Conservation (phyloP, 179 eudicot species). For the Silene vulgaris region DNA sequence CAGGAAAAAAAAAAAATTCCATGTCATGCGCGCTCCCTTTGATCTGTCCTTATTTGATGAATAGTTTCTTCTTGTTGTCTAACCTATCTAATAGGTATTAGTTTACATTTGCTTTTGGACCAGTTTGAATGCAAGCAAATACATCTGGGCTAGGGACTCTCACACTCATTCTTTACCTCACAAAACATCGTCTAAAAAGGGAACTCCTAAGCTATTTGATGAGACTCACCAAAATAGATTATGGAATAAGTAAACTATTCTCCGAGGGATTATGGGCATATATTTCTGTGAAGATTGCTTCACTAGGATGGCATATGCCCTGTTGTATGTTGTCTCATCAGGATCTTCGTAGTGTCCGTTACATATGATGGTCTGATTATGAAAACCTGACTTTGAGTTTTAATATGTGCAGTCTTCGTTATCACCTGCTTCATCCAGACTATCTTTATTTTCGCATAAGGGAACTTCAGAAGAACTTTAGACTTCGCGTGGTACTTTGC, state of each 20-base stretch:
- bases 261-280: background rate
- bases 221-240: background rate
- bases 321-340: background rate
- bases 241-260: background rate
- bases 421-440: conserved; percentile 91
- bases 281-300: background rate
- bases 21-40: background rate
- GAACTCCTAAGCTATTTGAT: no score
- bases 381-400: conserved; percentile 1
- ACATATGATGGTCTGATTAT: background rate
- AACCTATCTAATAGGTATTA: background rate
- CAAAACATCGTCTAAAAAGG: background rate
- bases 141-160: background rate
- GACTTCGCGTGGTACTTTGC: conserved; percentile 80
- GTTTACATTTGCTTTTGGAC: background rate
- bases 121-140: background rate
- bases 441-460: conserved; percentile 80
- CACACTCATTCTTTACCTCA: background rate
- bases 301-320: background rate
- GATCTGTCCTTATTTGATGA: background rate
- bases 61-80: background rate
- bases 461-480: conserved; percentile 79
- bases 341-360: background rate
- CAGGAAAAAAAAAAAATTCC: background rate
- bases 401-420: conserved; percentile 60